Evolutionary conservation across 805 yeast genomes (phyloP).

Genomic region (Metschnikowia proteae): DNA sequence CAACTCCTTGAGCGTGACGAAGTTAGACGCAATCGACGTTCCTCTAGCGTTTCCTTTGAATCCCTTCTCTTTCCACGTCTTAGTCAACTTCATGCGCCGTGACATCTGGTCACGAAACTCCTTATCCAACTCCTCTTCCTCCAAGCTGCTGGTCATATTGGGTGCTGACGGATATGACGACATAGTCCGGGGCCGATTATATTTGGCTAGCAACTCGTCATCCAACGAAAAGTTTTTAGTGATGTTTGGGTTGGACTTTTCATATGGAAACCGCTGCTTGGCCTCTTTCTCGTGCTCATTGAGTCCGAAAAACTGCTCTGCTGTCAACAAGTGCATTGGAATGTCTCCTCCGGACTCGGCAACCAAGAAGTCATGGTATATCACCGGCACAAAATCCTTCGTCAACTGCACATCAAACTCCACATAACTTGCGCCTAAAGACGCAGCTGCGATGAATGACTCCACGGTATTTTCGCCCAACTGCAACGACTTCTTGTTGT

Average conservation of each 20-base stretch:
- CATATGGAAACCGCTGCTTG: conserved; percentile 10
- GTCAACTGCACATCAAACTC: conserved; percentile 96
- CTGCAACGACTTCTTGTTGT: conserved; percentile 72
- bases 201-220: conserved; percentile 33
- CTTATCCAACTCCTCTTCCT: conserved; percentile 34
- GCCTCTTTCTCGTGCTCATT: conserved; percentile 26
- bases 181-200: conserved; percentile 38
- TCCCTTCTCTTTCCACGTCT: conserved; percentile 79
- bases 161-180: conserved; percentile 36
- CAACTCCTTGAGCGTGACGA: conserved; percentile 82
- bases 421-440: conserved; percentile 92
- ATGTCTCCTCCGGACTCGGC: conserved; percentile 95
- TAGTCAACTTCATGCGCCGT: conserved; percentile 79
- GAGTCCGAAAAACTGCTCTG: conserved; percentile 77
- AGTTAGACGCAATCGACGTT: conserved; percentile 81
- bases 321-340: conserved; percentile 89
- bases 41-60: conserved; percentile 95
- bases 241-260: conserved; percentile 14
- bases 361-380: conserved; percentile 90
- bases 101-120: conserved; percentile 39
- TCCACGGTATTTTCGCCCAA: conserved; percentile 95
- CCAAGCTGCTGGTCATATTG: conserved; percentile 20
- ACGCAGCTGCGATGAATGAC: conserved; percentile 93
- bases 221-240: conserved; percentile 28
- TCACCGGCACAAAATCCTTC: conserved; percentile 85